These are phyloP conservation scores for Suillus discolor DNA, from an alignment of 768 basidiomycete genomes.

Conservation along the genomic window DNA sequence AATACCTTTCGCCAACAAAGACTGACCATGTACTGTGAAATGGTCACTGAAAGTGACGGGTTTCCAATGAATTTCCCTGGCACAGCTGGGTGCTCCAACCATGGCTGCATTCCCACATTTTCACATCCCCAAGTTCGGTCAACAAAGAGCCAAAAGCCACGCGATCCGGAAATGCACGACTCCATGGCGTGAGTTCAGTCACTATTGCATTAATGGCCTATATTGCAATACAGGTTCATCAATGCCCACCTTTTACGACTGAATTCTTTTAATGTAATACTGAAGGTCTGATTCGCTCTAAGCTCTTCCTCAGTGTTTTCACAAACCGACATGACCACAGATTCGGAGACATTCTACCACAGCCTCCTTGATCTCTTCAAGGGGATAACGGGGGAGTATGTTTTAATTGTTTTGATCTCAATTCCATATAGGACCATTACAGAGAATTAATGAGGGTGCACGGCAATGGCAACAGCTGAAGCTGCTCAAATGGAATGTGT, in stretches of 20 bases:
- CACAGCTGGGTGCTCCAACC: slow-evolving; percentile 28
- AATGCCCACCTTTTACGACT: neutral
- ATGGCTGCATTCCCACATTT: slow-evolving; percentile 32
- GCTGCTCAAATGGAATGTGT: too few species aligned
- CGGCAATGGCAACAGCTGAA: too few species aligned
- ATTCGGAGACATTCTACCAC: too few species aligned
- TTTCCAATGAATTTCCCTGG: slow-evolving; percentile 29
- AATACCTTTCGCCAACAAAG: slow-evolving; percentile 27
- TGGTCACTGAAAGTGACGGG: slow-evolving; percentile 29
- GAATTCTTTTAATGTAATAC: too few species aligned
- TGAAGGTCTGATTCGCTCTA: slow-evolving; percentile 21
- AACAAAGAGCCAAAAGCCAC: slow-evolving; percentile 29
- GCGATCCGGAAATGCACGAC: too few species aligned
- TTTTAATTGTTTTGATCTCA: too few species aligned
- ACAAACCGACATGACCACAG: slow-evolving; percentile 21
- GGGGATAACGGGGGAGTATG: too few species aligned
- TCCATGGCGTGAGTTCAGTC: neutral
- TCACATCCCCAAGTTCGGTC: slow-evolving; percentile 33
- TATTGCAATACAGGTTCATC: slow-evolving; percentile 22
- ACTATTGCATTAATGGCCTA: slow-evolving; percentile 22
- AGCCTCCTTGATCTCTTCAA: slow-evolving; percentile 21
- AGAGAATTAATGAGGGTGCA: too few species aligned
- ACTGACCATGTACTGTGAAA: slow-evolving; percentile 34
- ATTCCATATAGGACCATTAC: too few species aligned
- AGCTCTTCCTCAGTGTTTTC: slow-evolving; percentile 20